Evolutionary conservation across 306 rosid species (phyloP).

Genomic region (Trifolium dubium): DNA sequence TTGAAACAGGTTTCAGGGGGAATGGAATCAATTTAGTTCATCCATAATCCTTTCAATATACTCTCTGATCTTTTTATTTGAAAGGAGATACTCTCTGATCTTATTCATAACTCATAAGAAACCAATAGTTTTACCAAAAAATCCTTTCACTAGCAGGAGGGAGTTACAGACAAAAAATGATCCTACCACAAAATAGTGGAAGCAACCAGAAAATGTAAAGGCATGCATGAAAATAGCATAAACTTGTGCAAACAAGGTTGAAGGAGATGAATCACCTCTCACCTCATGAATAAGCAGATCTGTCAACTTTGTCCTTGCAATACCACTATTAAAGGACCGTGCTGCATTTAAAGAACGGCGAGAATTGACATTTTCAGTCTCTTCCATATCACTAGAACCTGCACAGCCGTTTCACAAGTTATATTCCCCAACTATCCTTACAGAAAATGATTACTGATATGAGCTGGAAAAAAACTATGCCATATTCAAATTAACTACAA

Average conservation of each 20-base stretch:
- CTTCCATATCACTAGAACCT: constrained; percentile 61
- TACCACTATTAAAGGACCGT: constrained; percentile 40
- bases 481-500: constrained; percentile 33
- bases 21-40: constrained; percentile 30
- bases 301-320: constrained; percentile 49
- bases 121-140: constrained; percentile 12
- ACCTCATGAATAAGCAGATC: constrained; percentile 62
- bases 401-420: constrained; percentile 61
- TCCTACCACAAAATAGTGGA: constrained; percentile 32
- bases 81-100: neutral
- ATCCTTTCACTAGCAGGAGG: constrained; percentile 20
- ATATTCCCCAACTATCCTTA: constrained; percentile 45
- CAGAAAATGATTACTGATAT: constrained; percentile 29
- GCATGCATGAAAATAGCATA: constrained; percentile 25
- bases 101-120: constrained; percentile 17
- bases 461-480: neutral
- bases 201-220: constrained; percentile 35
- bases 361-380: constrained; percentile 45
- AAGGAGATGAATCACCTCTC: constrained; percentile 49
- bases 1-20: constrained; percentile 40
- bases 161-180: constrained; percentile 17
- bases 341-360: constrained; percentile 41
- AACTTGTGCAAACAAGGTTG: constrained; percentile 30
- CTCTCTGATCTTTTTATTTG: no score
- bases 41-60: neutral